Conservation (phyloP, 345 rosid genomes). For the Boechera stricta region DNA sequence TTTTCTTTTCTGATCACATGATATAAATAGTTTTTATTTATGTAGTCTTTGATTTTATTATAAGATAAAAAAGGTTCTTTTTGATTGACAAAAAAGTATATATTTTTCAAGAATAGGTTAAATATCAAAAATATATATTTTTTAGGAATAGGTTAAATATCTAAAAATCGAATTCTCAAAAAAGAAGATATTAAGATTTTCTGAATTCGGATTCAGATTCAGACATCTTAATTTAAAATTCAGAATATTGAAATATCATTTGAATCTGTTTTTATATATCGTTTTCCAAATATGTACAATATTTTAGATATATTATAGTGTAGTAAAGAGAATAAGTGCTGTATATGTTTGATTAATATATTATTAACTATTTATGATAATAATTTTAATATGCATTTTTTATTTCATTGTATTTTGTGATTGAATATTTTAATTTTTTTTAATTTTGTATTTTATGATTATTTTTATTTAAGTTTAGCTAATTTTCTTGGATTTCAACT, state of each 20-base stretch:
- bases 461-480: neutral
- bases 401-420: neutral
- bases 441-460: neutral
- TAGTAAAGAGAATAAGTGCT: neutral
- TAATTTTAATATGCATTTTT: neutral
- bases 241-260: too few species aligned
- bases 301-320: neutral
- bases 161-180: too few species aligned
- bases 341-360: neutral
- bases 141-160: too few species aligned
- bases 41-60: neutral
- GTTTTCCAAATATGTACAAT: neutral
- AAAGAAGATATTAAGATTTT: too few species aligned
- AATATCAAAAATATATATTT: too few species aligned
- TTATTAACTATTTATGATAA: neutral
- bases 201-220: too few species aligned
- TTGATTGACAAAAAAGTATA: neutral
- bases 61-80: conserved; percentile 4
- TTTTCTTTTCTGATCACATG: neutral
- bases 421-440: neutral
- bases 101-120: too few species aligned
- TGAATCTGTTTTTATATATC: neutral
- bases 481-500: neutral
- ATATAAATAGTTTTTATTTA: neutral
- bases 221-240: too few species aligned